Percentiles rank a stretch among this genome's conserved stretches.
These are phyloP conservation scores for Triadica sebifera DNA, from an alignment of 345 rosid genomes.

Conservation along the genomic window DNA sequence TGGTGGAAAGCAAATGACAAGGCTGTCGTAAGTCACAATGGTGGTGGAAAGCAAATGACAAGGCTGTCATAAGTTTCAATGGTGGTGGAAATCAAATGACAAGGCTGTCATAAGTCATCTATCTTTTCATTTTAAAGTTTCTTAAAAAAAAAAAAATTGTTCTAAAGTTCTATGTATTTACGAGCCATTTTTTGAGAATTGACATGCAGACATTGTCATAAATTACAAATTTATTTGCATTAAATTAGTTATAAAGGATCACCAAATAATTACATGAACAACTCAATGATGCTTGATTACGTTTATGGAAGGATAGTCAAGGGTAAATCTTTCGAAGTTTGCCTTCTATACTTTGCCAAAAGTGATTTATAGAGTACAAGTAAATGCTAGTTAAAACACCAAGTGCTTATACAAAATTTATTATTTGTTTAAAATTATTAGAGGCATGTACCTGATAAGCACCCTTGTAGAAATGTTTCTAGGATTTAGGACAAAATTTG, in stretches of 20 bases:
- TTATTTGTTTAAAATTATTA: not conserved
- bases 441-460: not conserved
- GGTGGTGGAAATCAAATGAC: too few species aligned
- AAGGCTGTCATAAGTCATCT: not conserved
- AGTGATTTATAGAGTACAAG: not conserved
- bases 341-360: not conserved
- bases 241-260: not conserved
- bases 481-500: too few species aligned
- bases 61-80: too few species aligned
- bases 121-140: not conserved
- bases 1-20: not conserved
- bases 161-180: not conserved
- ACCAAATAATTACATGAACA: not conserved
- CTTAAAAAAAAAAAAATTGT: not conserved
- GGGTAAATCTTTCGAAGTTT: not conserved
- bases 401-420: not conserved
- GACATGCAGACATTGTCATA: not conserved
- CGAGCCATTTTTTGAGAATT: not conserved
- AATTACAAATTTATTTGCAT: not conserved
- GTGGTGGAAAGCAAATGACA: too few species aligned
- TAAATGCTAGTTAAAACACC: not conserved
- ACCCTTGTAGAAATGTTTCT: not conserved
- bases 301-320: not conserved
- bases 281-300: not conserved
- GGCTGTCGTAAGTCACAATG: too few species aligned